Evolutionary conservation across 768 basidiomycete genomes (phyloP).

Genomic region (Phaeotremella skinneri): DNA sequence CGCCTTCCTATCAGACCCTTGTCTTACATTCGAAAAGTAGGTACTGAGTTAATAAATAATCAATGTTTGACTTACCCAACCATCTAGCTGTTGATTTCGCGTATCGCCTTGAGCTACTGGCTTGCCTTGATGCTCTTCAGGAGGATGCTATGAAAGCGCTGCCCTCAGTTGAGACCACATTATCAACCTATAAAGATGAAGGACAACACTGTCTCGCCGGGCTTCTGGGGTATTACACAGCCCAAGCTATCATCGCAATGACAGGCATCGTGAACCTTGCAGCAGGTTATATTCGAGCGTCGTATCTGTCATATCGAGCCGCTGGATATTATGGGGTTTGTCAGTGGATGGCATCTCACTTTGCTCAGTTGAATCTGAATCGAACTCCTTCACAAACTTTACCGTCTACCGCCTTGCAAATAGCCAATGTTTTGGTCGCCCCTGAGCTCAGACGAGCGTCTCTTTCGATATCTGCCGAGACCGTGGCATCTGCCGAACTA

Average conservation of each 20-base stretch:
- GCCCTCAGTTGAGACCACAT: conserved; percentile 8
- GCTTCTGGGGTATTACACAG: conserved; percentile 10
- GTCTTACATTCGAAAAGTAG: neutral
- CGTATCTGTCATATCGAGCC: conserved; percentile 1
- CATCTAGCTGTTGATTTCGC: conserved; percentile 1
- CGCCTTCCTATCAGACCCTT: neutral
- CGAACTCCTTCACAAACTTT: neutral
- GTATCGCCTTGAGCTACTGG: conserved; percentile 5
- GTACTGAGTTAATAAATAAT: no score
- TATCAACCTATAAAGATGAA: conserved; percentile 5
- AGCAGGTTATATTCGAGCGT: conserved; percentile 10
- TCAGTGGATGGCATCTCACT: conserved; percentile 1
- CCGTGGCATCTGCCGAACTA: neutral
- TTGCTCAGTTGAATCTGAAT: neutral
- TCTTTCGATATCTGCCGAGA: conserved; percentile 2
- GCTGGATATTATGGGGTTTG: conserved; percentile 11
- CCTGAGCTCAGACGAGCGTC: conserved; percentile 3
- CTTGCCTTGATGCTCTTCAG: neutral
- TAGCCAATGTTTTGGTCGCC: neutral
- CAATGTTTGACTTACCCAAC: neutral
- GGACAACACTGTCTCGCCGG: conserved; percentile 16
- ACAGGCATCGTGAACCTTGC: conserved; percentile 5
- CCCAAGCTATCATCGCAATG: neutral
- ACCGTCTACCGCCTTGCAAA: conserved; percentile 6
- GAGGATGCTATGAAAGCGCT: conserved; percentile 2